Evolutionary conservation across 257 asterid species (phyloP), one percentile per base, ranked within the genome.

Genomic region (Schizonepeta tenuifolia): DNA sequence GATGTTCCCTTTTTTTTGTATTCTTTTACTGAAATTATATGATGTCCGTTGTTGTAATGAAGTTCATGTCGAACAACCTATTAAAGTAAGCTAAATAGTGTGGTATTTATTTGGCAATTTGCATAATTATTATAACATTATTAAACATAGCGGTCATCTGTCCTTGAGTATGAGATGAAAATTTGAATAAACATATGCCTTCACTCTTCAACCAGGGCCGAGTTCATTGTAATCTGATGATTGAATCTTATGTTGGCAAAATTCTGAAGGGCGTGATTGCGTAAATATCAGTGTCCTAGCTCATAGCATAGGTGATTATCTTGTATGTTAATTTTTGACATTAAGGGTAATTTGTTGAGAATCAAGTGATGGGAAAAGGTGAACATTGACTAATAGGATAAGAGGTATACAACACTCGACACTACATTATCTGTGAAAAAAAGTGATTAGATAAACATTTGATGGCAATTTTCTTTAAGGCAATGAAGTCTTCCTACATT

Each of bases 351-450:
- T 44, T 12, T 72, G 17, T 38, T 36, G 40, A 18, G 41, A 61
- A 20, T 31, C 18, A 17, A 71, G 62, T 71, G 69, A 47, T 71
- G 61, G 15, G 8, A 28, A 28, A 57, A 46, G 47, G 38, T 38
- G 13, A 38, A 1, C 43, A 38, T 38, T 36, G 41, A 6, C 33
- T 0, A 28, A 28, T 0, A 31, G 36, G 7, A 7, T 31, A 31
- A 31, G 36, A 31, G 36, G 36, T 1, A 31, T 31, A 5, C 18
- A 44, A 15, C n/a, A n/a, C n/a, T n/a, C n/a, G n/a, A 44, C 36
- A 31, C 36, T 36, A 36, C 43, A 38, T 38, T 38, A 35, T 60
- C 28, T 31, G 47, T 17, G 9, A 31, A 33, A 21, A 12, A 7
- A 46, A 59, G 70, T 46, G 43, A 38, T 38, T 38, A 9, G 43